These are phyloP conservation scores for Kwoniella shandongensis DNA, from an alignment of 768 basidiomycete genomes.

Conservation along the genomic window DNA sequence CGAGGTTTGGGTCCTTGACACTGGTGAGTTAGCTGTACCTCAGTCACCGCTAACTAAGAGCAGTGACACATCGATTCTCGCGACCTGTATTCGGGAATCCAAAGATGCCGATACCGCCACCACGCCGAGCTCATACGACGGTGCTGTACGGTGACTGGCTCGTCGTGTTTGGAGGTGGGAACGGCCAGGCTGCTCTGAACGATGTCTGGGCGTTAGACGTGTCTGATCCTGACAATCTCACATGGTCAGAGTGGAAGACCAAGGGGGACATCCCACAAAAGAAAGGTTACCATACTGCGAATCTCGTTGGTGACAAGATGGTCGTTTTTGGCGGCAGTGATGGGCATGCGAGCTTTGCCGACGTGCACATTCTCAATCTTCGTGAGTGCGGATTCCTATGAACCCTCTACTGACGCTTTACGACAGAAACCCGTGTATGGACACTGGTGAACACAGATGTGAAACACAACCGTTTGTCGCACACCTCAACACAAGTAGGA, in stretches of 20 bases:
- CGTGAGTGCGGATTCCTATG: conserved; percentile 59
- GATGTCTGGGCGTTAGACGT: conserved; percentile 87
- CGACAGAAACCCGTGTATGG: conserved; percentile 49
- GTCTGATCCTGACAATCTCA: conserved; percentile 57
- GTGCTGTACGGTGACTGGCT: conserved; percentile 70
- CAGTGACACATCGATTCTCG: conserved; percentile 51
- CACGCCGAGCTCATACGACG: conserved; percentile 83
- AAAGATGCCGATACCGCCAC: conserved; percentile 55
- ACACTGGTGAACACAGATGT: conserved; percentile 51
- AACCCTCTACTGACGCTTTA: no score
- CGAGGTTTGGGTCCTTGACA: conserved; percentile 78
- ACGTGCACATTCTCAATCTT: conserved; percentile 82
- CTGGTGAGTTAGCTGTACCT: conserved; percentile 55
- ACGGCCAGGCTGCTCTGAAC: conserved; percentile 82
- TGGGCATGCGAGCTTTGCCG: conserved; percentile 80
- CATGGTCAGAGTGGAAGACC: conserved; percentile 65
- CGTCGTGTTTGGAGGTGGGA: conserved; percentile 91
- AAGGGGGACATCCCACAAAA: conserved; percentile 55
- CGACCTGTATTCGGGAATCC: conserved; percentile 43
- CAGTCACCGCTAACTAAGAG: neutral
- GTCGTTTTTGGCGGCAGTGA: conserved; percentile 88
- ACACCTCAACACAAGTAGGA: conserved; percentile 85
- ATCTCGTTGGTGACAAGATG: conserved; percentile 80
- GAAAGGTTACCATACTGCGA: conserved; percentile 84
- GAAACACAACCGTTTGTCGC: conserved; percentile 66